Base-by-base conservation (phyloP, 2,329 filamentous ascomycete species). In the Scedosporium aurantiacum region DNA sequence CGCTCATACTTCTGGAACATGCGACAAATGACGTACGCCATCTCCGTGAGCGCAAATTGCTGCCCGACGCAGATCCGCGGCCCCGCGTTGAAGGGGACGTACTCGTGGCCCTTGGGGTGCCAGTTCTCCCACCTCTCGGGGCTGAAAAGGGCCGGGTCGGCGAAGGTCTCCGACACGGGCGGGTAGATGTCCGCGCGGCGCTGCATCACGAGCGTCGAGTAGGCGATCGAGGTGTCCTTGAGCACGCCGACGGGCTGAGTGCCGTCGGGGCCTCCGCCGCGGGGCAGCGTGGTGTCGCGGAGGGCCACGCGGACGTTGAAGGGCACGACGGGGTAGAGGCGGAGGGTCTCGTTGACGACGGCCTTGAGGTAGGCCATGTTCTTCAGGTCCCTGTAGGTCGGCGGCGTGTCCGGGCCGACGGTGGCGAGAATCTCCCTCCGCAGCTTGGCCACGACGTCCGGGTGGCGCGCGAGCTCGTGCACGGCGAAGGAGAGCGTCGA, bases 351-450 rank as follows among this genome's bases (percentile, higher is more conserved):
- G 74, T 90, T 88, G 67, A 95, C 80, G 58, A 88, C 75, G 67
- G 86, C 79, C 72, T 84, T 78, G 62, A 94, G 82, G 71, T 93
- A 96, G 68, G 88, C 87, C 91, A 96, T 96, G 65, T 81, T 81
- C 78, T 96, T 96, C 63, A 96, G 79, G 69, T 96, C 83, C 12
- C 84, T 81, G 71, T 95, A 96, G 0, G 87, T 91, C 0, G 87
- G 86, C 3, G 78, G 74, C 5, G 79, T 74, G 14, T 83, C 75
- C 5, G 81, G 72, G 1, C 91, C 91, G 4, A 96, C 81, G 0
- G 78, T 77, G 1, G 80, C 70, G 27, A 86, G 71, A 68, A 96
- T 91, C 72, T 96, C 91, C 25, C 76, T 73, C 25, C 91, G 85
- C 59, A 97, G 79, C 70, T 85, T 89, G 60, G 76, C 71, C 3